Evolutionary conservation across 2,329 filamentous ascomycete genomes (phyloP), one percentile per base, ranked within the genome.

Genomic region (Diaporthe nobilis): DNA sequence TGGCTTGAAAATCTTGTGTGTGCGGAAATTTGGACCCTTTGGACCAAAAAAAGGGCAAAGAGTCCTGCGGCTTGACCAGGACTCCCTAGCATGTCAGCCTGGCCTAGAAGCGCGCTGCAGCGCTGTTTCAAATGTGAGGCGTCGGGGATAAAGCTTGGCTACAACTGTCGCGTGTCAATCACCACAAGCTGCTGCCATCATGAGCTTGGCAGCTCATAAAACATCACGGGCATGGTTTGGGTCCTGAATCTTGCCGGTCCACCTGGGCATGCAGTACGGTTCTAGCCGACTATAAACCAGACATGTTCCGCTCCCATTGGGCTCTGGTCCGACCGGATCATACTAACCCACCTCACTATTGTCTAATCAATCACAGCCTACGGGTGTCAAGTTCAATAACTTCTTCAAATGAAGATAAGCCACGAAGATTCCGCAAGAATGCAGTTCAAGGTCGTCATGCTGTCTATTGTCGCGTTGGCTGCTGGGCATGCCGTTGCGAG

Each of bases 111-210:
- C n/a, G 15, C 25, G 5, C 31, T 39, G 34, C 57, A 60, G 22
- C 34, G 10, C 34, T 60, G 34, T 63, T 63, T 44, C 60, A 63
- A 44, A 44, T 44, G 60, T 63, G 60, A 63, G 60, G 37, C 37
- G 60, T 44, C 37, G 39, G 60, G 60, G n/a, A 63, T 44, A n/a
- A 22, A 63, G 39, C 60, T 63, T 63, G 39, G 37, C 58, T 42
- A 28, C 37, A 9, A 61, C n/a, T 39, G 34, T 44, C n/a, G 37
- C 34, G 37, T 61, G 58, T 61, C 58, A 61, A 42, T 12, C 58
- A 39, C 58, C 34, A 61, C 20, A 13, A 25, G 20, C 22, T 42
- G 13, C 20, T 61, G 34, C 22, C 28, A n/a, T 61, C 34, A 25
- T 61, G 12, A 25, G 20, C 57, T 28, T 42, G n/a, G 60, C 60